These are phyloP conservation scores for Fusarium kyushuense DNA, from an alignment of 2,329 filamentous ascomycete species.

Conservation along the genomic window DNA sequence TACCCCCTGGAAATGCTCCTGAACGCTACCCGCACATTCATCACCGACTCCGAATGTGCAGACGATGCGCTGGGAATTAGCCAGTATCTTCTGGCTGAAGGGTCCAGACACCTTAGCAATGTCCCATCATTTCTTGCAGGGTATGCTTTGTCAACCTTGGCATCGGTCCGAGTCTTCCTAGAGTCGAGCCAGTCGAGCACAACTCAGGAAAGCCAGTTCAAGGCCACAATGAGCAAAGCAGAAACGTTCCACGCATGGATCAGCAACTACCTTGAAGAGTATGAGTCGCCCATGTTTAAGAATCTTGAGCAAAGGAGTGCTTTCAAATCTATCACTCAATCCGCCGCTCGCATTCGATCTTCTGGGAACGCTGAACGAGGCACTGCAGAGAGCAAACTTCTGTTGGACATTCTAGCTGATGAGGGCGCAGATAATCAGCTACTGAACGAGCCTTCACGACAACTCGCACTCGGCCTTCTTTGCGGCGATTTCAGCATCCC, in stretches of 20 bases:
- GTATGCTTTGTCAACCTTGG: conserved; percentile 80
- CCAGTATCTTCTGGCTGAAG: conserved; percentile 82
- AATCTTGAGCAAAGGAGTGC: conserved; percentile 63
- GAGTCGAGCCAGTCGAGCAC: conserved; percentile 80
- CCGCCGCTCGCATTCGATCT: conserved; percentile 74
- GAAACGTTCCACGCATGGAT: conserved; percentile 85
- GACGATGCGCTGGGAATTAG: conserved; percentile 90
- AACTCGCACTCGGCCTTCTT: conserved; percentile 77
- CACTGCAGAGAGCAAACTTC: conserved; percentile 81
- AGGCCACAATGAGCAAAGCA: conserved; percentile 80
- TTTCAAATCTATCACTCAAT: conserved; percentile 75
- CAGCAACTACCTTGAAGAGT: conserved; percentile 73
- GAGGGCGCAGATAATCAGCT: conserved; percentile 71
- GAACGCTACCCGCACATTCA: conserved; percentile 80
- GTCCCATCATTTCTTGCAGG: conserved; percentile 83
- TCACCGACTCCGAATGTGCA: conserved; percentile 87
- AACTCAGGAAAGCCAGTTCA: conserved; percentile 86
- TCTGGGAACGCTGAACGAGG: conserved; percentile 77
- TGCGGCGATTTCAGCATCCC: conserved; percentile 78
- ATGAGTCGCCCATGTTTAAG: conserved; percentile 66
- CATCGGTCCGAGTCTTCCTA: conserved; percentile 82
- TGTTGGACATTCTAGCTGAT: conserved; percentile 84
- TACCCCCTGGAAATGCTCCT: conserved; percentile 94
- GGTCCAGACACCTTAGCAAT: conserved; percentile 71
- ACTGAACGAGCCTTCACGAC: conserved; percentile 76